Base-by-base conservation (phyloP, 306 rosid species). In the Corylus americana region DNA sequence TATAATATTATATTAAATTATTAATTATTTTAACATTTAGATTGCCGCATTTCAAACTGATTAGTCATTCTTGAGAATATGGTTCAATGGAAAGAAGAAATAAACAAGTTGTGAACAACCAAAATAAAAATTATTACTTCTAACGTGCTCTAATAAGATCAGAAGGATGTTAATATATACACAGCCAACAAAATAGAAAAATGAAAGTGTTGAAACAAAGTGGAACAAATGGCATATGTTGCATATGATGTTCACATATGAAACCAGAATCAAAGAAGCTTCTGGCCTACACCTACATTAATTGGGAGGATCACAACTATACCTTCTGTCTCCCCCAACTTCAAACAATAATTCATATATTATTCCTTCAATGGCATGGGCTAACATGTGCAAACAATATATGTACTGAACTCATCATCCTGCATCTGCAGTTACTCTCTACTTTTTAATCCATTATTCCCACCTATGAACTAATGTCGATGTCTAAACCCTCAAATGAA, bases 361-460 rank as follows among this genome's bases (percentile, higher is more conserved):
- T 31, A 39, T 39, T 42, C 75, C 61, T 50, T 69, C 59, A 55
- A 44, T 74, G 70, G 61, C 79, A 80, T 79, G 68, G 71, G 45
- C 51, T 74, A 75, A 45, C 79, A 74, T 80, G 79, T 80, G 83
- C 74, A 64, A 11, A 25, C 20, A 63, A 20, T 73, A 16, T 55
- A 63, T 29, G 37, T 74, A 73, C 70, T 53, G 57, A 62, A 73
- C 78, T 63, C 22, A 27, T 64, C 69, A 27, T 64, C 69, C 83
- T 29, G 61, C 73, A 48, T 58, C 64, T 58, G 73, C 66, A 61
- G 49, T 35, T 18, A 45, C 61, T 5, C 59, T n/a, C 71, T 37
- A 29, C 64, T 25, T 4, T 20, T 37, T 47, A 62, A 58, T 79
- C 47, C 71, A 62, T 18, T 31, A 62, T 11, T 55, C 64, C 74